These are phyloP conservation scores for Microdochium nivale DNA, from an alignment of 2,329 filamentous ascomycete species.

Conservation along the genomic window DNA sequence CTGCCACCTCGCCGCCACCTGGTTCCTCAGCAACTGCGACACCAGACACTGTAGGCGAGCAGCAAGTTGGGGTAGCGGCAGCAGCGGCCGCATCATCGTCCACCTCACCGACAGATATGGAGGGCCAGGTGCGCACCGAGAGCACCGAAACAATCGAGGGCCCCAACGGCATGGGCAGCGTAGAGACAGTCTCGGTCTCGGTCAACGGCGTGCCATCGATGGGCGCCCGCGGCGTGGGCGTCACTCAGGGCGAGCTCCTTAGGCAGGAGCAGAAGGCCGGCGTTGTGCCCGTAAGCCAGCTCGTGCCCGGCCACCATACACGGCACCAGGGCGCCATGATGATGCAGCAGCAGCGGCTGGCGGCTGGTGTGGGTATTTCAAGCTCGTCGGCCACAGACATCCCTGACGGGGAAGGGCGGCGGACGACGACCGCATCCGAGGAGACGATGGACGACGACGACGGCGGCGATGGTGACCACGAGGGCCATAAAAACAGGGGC, in stretches of 20 bases:
- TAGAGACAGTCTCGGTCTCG: constrained; percentile 73
- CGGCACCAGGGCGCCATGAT: constrained; percentile 8
- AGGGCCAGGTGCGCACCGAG: constrained; percentile 57
- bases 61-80: constrained; percentile 1
- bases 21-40: constrained; percentile 11
- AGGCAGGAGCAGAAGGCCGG: constrained; percentile 81
- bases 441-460: constrained; percentile 5
- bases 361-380: neutral
- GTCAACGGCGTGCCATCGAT: constrained; percentile 59
- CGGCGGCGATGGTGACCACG: constrained; percentile 16
- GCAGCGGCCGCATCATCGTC: neutral
- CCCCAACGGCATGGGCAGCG: constrained; percentile 67
- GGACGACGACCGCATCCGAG: neutral
- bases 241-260: constrained; percentile 77
- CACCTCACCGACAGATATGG: constrained; percentile 9
- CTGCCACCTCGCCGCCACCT: constrained; percentile 1
- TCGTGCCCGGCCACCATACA: constrained; percentile 32
- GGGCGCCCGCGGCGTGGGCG: constrained; percentile 39
- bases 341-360: constrained; percentile 7
- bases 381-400: neutral
- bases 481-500: no score
- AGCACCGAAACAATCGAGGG: constrained; percentile 74
- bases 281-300: constrained; percentile 61
- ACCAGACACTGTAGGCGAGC: constrained; percentile 11
- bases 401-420: neutral